Evolutionary conservation across 208 protist genomes (phyloP).

Genomic region (Entamoeba dispar): DNA sequence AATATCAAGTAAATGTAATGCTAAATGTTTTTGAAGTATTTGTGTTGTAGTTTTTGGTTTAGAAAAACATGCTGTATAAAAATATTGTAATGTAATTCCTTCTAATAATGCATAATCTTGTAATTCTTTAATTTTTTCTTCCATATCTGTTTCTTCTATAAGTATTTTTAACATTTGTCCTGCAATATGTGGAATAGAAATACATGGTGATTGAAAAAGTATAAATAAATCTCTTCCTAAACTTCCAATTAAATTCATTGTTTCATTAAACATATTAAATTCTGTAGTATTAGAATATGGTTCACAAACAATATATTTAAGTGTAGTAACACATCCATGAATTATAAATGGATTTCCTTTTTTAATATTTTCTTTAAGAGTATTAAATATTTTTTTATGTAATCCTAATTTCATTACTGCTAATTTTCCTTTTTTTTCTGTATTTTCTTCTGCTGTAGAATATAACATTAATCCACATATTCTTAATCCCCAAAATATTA

Average conservation of each 20-base stretch:
- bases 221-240: neutral
- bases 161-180: neutral
- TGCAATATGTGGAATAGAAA: neutral
- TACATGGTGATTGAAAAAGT: neutral
- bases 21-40: neutral
- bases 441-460: neutral
- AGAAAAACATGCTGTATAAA: neutral
- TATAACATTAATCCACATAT: neutral
- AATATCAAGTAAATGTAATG: neutral
- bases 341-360: neutral
- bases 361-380: neutral
- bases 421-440: neutral
- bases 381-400: neutral
- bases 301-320: neutral
- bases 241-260: neutral
- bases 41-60: neutral
- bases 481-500: neutral
- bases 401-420: neutral
- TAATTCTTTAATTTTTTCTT: neutral
- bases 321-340: neutral
- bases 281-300: neutral
- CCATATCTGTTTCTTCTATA: neutral
- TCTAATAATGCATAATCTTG: neutral
- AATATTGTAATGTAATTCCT: neutral
- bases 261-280: neutral